Base-by-base conservation (phyloP, 768 basidiomycete species). In the Tricholoma flavovirens region DNA sequence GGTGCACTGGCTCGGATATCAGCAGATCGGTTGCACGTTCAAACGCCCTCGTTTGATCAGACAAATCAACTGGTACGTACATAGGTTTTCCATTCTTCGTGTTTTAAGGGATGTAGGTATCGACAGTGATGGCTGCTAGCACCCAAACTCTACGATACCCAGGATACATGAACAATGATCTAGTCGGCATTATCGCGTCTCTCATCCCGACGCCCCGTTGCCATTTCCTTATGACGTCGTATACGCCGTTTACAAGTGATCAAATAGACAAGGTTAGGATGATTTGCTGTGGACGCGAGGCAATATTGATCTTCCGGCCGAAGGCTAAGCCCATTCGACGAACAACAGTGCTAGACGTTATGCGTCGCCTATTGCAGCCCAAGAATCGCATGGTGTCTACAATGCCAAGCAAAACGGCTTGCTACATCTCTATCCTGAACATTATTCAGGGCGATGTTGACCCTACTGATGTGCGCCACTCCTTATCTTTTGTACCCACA, bases 381-480 rank as follows among this genome's bases (percentile, higher is more conserved):
- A 98, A 98, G 75, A 99, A 98, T 70, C 86, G 97, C 49, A 93
- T 99, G 87, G 97, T 98, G 1, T 92, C 91, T 14, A 98, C 96
- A 5, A 83, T 82, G n/a, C 89, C 90, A 6, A 90, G 88, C 69
- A 93, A 91, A 69, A 88, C 88, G 0, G 87, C 91, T 0, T 98
- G 97, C 67, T 99, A 98, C 71, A 95, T 99, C 65, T 97, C 94
- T 22, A 95, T 94, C 63, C 77, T 99, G 63, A 98, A 98, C 71
- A 97, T 99, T 68, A 99, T 99, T 54, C 93, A 97, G 71, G 96
- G 96, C 17, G 95, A 99, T 61, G 94, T 99, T 5, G 97, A 99
- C 67, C 95, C 97, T 1, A 96, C 93, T 15, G 97, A 98, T 70
- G 96, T 95, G 67, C 57, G 71, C 14, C 11, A n/a, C 32, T 30